Base-by-base conservation (phyloP, 768 basidiomycete species). In the Mycena haematopus region DNA sequence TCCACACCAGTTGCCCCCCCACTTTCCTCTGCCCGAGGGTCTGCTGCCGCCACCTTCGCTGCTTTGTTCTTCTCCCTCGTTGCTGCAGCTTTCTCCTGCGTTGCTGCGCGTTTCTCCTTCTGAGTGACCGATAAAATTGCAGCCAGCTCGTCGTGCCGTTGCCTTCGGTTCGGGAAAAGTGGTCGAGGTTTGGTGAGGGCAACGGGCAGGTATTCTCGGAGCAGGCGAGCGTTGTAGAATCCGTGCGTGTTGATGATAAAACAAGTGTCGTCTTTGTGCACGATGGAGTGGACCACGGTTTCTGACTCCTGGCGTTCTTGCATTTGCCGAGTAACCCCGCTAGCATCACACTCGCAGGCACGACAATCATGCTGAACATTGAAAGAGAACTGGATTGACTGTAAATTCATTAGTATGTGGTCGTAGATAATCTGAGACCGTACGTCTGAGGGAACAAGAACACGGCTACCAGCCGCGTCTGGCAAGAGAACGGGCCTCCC, bases 161-260 rank as follows among this genome's bases (percentile, higher is more conserved):
- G 3, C 5, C 47, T 19, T 6, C 63, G 52, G n/a, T 59, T 52
- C 10, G 24, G 3, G 52, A 36, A 59, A 1, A 64, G 51, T 46
- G 44, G 42, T 1, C 42, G 51, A 13, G 31, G 58, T 24, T 35
- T 51, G 0, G 65, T 47, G 40, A 64, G 24, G 5, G 46, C 56
- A 0, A 51, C 25, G n/a, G 56, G 62, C 0, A 69, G 65, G 21
- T 24, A 47, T 35, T 42, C 49, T 1, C 68, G 60, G 10, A 73
- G 50, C 1, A 70, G 52, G 11, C 52, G 58, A 1, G 69, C 64
- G 58, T 75, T 75, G 62, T 76, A 74, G 1, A 74, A 56, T 0
- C 69, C 69, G 52, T 71, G 67, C 9, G 66, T 65, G 40, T 75
- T 75, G 45, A 75, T 59, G 19, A 77, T 31, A 50, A 58, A 76